Evolutionary conservation across 2,329 filamentous ascomycete genomes (phyloP).

Genomic region (Penicillium digitatum): DNA sequence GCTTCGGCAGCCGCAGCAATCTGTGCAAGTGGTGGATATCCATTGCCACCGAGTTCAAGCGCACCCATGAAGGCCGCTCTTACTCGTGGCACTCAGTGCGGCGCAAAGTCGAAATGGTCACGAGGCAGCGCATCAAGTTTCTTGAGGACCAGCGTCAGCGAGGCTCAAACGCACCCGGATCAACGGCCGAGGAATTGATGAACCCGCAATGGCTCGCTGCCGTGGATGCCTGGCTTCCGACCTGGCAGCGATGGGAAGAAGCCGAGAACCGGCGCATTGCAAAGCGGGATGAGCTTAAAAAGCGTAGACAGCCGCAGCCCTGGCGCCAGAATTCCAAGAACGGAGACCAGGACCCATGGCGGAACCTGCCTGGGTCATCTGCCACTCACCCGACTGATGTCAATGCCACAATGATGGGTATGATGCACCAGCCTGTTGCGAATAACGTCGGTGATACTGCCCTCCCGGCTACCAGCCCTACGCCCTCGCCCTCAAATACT

Average conservation of each 20-base stretch:
- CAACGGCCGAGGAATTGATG: slow-evolving; percentile 27
- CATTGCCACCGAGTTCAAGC: slow-evolving; percentile 38
- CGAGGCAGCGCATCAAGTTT: slow-evolving; percentile 41
- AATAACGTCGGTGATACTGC: slow-evolving; percentile 6
- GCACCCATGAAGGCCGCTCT: slow-evolving; percentile 34
- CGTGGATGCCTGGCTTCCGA: slow-evolving; percentile 42
- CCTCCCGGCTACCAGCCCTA: background rate
- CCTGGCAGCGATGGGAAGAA: slow-evolving; percentile 40
- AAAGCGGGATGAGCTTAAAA: slow-evolving; percentile 32
- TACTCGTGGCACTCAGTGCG: slow-evolving; percentile 45
- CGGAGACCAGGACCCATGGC: slow-evolving; percentile 17
- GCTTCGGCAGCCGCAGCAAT: slow-evolving; percentile 41
- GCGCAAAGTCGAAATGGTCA: slow-evolving; percentile 41
- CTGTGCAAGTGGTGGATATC: slow-evolving; percentile 44
- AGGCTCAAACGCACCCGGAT: background rate
- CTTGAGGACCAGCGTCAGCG: slow-evolving; percentile 31
- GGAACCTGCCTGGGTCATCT: background rate
- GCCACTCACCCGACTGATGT: slow-evolving; percentile 1
- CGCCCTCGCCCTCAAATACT: slow-evolving; percentile 2
- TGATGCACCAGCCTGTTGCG: slow-evolving; percentile 6
- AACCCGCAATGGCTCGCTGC: slow-evolving; percentile 39
- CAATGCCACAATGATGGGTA: background rate
- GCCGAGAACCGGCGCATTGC: slow-evolving; percentile 37
- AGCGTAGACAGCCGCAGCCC: slow-evolving; percentile 20
- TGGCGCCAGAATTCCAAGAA: slow-evolving; percentile 12